Conservation (phyloP, 177 flowering plant genomes). For the Telopea speciosissima region DNA sequence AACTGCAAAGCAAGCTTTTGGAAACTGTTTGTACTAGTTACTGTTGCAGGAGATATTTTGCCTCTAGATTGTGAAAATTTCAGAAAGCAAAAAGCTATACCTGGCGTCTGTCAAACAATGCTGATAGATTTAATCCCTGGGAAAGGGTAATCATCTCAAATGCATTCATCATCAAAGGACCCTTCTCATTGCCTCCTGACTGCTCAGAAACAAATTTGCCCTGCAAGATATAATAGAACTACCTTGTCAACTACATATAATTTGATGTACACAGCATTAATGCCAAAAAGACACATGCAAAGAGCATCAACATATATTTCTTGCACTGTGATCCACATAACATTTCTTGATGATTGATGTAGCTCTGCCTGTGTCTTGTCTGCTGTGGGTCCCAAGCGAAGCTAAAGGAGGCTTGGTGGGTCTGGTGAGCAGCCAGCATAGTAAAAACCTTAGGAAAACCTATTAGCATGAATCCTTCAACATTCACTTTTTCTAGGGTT, state of each 20-base stretch:
- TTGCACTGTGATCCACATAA: background rate
- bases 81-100: constrained; percentile 24
- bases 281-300: background rate
- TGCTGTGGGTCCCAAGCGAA: too few species aligned
- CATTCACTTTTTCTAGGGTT: too few species aligned
- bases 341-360: background rate
- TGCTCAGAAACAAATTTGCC: constrained; percentile 75
- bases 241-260: background rate
- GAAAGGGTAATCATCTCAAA: constrained; percentile 98
- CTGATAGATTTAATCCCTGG: constrained; percentile 89
- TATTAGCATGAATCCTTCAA: too few species aligned
- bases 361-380: too few species aligned
- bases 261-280: background rate
- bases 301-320: background rate
- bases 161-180: constrained; percentile 94
- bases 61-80: background rate
- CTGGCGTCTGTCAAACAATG: constrained; percentile 90
- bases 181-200: constrained; percentile 30
- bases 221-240: constrained; percentile 36
- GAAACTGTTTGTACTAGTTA: too few species aligned
- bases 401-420: too few species aligned
- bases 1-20: too few species aligned
- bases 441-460: background rate
- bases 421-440: background rate
- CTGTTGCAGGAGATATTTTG: background rate